phyloP scores from a whole-genome alignment of 768 basidiomycete genomes.

The Saitozyma sp. region DNA sequence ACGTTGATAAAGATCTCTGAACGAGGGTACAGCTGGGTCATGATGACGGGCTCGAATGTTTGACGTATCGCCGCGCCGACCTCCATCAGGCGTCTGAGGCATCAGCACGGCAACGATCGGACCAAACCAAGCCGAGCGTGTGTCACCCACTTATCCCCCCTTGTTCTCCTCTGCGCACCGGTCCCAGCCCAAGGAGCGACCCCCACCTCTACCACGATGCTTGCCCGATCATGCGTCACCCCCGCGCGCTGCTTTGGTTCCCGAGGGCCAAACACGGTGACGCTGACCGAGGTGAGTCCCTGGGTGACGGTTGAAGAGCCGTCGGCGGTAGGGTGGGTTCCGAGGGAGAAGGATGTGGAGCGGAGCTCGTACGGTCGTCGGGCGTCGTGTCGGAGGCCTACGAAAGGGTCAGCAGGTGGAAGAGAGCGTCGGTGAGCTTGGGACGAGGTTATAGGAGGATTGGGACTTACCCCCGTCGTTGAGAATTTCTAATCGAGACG shows the following conservation, averaged over 20 bases:
- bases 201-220: conserved; percentile 82
- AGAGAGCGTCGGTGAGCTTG: not conserved
- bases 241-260: conserved; percentile 80
- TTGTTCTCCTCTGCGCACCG: conserved; percentile 67
- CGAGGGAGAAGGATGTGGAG: conserved; percentile 73
- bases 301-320: conserved; percentile 81
- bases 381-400: conserved; percentile 79
- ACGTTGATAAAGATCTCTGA: conserved; percentile 92
- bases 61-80: conserved; percentile 82
- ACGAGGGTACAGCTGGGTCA: conserved; percentile 85
- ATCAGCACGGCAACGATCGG: not conserved
- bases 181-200: conserved; percentile 84
- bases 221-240: conserved; percentile 81
- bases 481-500: conserved; percentile 46
- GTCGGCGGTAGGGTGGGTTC: conserved; percentile 70
- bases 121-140: not conserved
- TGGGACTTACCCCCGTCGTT: conserved; percentile 47
- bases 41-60: conserved; percentile 94
- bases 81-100: conserved; percentile 75
- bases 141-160: conserved; percentile 83
- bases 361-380: conserved; percentile 89
- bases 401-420: not conserved
- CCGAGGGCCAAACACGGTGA: conserved; percentile 86
- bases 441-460: not conserved
- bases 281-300: conserved; percentile 84